Percentiles rank a stretch among this genome's conserved stretches.
Conservation (phyloP, 2,329 filamentous ascomycete species). For the Celoporthe dispersa region DNA sequence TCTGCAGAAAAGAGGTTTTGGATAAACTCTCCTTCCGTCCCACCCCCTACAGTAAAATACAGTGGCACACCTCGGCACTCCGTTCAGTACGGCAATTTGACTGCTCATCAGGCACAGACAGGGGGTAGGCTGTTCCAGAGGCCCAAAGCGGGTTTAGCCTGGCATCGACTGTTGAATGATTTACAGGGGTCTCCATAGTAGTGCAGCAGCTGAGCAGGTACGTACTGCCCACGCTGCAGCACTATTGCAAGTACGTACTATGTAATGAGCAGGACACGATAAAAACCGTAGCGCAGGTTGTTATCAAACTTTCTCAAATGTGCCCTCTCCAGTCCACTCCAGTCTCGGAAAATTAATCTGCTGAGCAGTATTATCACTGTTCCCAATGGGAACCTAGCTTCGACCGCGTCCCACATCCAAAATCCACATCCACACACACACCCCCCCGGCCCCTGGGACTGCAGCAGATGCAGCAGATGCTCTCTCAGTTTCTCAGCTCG, state of each 20-base stretch:
- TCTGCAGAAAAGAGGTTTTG: neutral
- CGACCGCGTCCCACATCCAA: neutral
- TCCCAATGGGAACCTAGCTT: slow-evolving; percentile 7
- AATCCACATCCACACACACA: neutral
- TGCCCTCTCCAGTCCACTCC: neutral
- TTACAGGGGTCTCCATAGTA: neutral
- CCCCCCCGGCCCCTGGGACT: neutral
- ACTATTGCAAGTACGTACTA: too few species aligned
- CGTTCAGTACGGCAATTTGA: neutral
- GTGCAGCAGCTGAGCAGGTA: neutral
- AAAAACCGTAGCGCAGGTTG: neutral
- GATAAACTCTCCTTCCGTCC: neutral
- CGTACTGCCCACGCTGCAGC: neutral
- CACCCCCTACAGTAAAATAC: neutral
- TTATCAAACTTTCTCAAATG: neutral
- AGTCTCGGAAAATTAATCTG: slow-evolving; percentile 9
- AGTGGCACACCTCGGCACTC: neutral
- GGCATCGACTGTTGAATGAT: neutral
- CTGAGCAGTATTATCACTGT: slow-evolving; percentile 8
- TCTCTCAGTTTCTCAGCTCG: neutral
- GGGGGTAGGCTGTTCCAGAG: neutral
- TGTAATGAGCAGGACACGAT: neutral
- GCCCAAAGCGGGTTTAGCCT: slow-evolving; percentile 1
- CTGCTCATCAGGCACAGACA: slow-evolving; percentile 4
- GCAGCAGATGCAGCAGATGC: neutral